Base-by-base conservation (phyloP, 2,329 filamentous ascomycete genomes). In the Diaporthe batatas region DNA sequence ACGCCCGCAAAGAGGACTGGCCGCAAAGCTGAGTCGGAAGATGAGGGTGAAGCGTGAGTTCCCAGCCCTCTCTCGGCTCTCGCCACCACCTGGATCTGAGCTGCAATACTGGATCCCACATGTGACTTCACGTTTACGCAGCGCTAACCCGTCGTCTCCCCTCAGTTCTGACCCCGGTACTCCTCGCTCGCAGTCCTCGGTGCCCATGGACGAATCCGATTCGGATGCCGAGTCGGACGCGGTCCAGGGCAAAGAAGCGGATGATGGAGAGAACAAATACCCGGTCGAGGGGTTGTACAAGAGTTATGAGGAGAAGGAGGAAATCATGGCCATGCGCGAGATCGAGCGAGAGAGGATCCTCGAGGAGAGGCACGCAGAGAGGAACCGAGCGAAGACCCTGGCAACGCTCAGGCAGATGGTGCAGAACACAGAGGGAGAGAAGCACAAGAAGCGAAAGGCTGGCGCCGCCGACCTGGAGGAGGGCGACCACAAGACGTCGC, bases 331-430 rank as follows among this genome's bases (percentile, higher is more conserved):
- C 72, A 91, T 98, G 89, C 92, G 95, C 39, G 95, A 98, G 84
- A 92, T 98, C 68, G 92, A 97, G 80, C 93, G 96, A 75, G 96
- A 99, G 82, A 91, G 94, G 80, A 92, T 98, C 57, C 89, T 99
- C 8, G 96, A 76, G 29, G 76, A 97, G 77, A 94, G 96, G 76
- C 92, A 93, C 47, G 91, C 94, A 77, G 91, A 96, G 81, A 92
- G 95, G 72, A 93, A 96, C 79, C 91, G 91, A 68, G 92, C 93
- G 77, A 90, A 93, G 73, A 96, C 98, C 83, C 94, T 96, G 79
- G 88, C 91, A 62, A 91, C 95, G 75, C 89, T 98, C 65, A 93
- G 93, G 74, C 92, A 93, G 78, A 91, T 97, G 74, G 88, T 97
- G 59, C 89, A 81, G 83, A 92, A 84, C 81, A 90, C 86, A 80